Base-by-base conservation (phyloP, 306 rosid species). In the Lathyrus sativus region DNA sequence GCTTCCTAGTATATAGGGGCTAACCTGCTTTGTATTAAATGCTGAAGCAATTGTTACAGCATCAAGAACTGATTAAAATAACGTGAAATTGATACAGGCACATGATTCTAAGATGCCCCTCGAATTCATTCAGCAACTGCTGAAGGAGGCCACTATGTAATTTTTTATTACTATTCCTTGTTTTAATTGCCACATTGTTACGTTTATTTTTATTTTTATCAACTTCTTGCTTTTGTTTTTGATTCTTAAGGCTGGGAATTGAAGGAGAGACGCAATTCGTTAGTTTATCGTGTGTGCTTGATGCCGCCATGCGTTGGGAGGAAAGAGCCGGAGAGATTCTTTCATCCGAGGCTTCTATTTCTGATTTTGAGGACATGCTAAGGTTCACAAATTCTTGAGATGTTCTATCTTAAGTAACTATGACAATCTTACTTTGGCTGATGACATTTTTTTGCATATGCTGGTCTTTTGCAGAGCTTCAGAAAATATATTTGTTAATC, bases 251-350 rank as follows among this genome's bases (percentile, higher is more conserved):
- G 82, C 84, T 88, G 48, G 80, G 78, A 63, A 79, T 92, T 70
- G 93, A 83, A 65, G 75, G 77, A 42, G 96, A 92, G 80, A 81
- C 80, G 63, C 74, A 77, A 19, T 92, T 83, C 62, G 71, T 78
- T 81, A 78, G 80, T 76, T 72, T 86, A 72, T 70, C 65, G 53
- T 14, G 78, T 76, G 80, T 82, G 69, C 84, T 86, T 71, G 78
- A 44, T 69, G 81, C 75, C 67, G 91, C 98, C 64, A 63, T 78
- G 72, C 66, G 61, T 68, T 90, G 96, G 96, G 98, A 92, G 84
- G 86, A 85, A 79, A 89, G 79, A 72, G 93, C 93, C 18, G 77
- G 76, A 71, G 46, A 76, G 70, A 82, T 86, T 81, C 93, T 92
- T 71, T 81, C 84, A 41, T 71, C 70, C 28, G 76, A 76, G 78